phyloP scores from a whole-genome alignment of 139 green algal genomes.

The Gonium pectorale region DNA sequence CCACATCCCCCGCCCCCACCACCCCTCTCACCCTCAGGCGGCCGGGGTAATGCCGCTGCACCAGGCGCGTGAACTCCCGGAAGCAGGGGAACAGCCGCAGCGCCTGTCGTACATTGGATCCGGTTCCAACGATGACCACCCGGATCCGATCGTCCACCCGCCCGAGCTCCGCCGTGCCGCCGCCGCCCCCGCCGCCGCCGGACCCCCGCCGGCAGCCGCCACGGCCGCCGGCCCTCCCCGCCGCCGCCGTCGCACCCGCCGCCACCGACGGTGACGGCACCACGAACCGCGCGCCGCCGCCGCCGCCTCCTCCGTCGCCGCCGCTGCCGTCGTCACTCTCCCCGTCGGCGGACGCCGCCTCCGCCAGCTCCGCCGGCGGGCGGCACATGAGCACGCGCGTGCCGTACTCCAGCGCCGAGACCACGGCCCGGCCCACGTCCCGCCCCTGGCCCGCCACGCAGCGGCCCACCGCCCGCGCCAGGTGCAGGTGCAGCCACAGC shows the following conservation, averaged over 20 bases:
- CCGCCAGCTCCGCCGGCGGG: neutral
- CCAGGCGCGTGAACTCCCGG: constrained; percentile 2
- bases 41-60: constrained; percentile 42
- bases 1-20: neutral
- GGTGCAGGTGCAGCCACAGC: constrained; percentile 36
- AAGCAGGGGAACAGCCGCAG: constrained; percentile 14
- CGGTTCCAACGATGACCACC: constrained; percentile 24
- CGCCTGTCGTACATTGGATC: constrained; percentile 39
- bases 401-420: constrained; percentile 18
- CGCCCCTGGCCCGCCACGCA: constrained; percentile 1
- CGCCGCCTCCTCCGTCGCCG: neutral
- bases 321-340: neutral
- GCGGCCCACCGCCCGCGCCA: constrained; percentile 16
- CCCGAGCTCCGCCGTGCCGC: neutral
- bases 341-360: neutral
- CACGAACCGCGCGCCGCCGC: neutral
- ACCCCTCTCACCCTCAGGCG: constrained; percentile 7
- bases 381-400: constrained; percentile 14
- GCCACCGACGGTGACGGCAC: neutral
- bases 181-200: neutral
- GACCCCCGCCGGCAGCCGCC: neutral
- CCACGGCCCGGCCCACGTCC: neutral
- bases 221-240: neutral
- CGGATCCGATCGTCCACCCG: constrained; percentile 32
- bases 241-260: neutral